Evolutionary conservation across 805 yeast genomes (phyloP).

Genomic region (Tetrapisispora iriomotensis): DNA sequence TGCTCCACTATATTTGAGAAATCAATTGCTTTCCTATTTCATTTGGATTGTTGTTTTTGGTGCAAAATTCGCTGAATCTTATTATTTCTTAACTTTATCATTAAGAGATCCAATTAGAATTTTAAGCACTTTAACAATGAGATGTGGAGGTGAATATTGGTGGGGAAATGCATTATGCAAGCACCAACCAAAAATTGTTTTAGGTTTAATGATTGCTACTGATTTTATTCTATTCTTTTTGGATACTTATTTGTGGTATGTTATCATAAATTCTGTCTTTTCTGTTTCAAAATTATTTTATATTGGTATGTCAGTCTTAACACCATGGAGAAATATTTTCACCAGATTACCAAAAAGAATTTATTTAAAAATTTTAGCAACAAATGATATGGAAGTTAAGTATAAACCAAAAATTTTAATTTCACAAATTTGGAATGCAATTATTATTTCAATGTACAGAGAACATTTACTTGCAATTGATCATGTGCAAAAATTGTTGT

Average conservation of each 20-base stretch:
- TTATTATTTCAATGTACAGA: slow-evolving; percentile 98
- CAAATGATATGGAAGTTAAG: slow-evolving; percentile 97
- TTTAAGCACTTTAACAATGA: slow-evolving; percentile 73
- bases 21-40: slow-evolving; percentile 90
- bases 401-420: slow-evolving; percentile 97
- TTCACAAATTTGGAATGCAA: slow-evolving; percentile 98
- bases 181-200: slow-evolving; percentile 78
- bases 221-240: slow-evolving; percentile 92
- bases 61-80: slow-evolving; percentile 85
- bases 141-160: slow-evolving; percentile 95
- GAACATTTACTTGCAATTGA: slow-evolving; percentile 96
- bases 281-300: slow-evolving; percentile 96
- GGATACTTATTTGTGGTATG: slow-evolving; percentile 98
- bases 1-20: slow-evolving; percentile 69
- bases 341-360: slow-evolving; percentile 97
- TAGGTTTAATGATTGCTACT: slow-evolving; percentile 87
- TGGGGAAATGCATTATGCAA: slow-evolving; percentile 62
- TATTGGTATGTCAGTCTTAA: slow-evolving; percentile 94
- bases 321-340: slow-evolving; percentile 99
- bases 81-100: slow-evolving; percentile 80
- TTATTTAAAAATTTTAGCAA: slow-evolving; percentile 91
- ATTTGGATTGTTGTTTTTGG: slow-evolving; percentile 82
- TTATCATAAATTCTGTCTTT: slow-evolving; percentile 85
- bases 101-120: slow-evolving; percentile 90
- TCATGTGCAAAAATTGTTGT: slow-evolving; percentile 92